phyloP scores from a whole-genome alignment of 306 rosid genomes.

The Phaseolus lunatus region DNA sequence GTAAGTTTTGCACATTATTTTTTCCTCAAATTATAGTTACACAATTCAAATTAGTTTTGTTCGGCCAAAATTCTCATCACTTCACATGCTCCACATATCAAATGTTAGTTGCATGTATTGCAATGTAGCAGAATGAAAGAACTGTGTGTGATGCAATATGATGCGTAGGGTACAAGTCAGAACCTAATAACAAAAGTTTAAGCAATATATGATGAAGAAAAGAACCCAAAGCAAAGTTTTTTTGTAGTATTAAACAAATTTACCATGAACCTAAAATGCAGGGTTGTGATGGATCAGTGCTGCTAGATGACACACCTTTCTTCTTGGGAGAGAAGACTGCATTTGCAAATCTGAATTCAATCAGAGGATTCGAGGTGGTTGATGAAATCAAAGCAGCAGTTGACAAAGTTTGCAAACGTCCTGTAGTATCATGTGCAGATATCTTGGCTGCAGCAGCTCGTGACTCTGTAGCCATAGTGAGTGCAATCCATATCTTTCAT shows the following conservation, averaged over 20 bases:
- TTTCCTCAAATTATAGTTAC: neutral
- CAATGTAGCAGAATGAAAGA: neutral
- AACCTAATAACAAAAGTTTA: neutral
- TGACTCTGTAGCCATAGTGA: constrained; percentile 54
- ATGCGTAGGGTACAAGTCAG: constrained; percentile 24
- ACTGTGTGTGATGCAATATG: neutral
- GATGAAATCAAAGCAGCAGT: constrained; percentile 50
- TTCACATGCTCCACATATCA: neutral
- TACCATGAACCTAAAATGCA: constrained; percentile 10
- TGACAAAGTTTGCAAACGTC: constrained; percentile 41
- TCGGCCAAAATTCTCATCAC: neutral
- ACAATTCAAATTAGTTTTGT: neutral
- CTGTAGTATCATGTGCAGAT: constrained; percentile 58
- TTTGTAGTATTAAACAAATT: neutral
- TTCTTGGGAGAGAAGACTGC: constrained; percentile 53
- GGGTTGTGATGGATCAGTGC: constrained; percentile 60
- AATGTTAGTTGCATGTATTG: neutral
- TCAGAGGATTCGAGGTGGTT: constrained; percentile 52
- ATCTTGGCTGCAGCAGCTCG: constrained; percentile 58
- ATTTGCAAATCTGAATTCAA: constrained; percentile 45
- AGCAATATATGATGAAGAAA: neutral
- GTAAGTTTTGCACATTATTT: constrained; percentile 36
- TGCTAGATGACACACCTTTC: constrained; percentile 45
- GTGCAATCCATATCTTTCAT: constrained; percentile 4
- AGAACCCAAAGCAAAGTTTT: neutral